Conservation (phyloP, 306 rosid genomes). For the Fragaria iinumae region DNA sequence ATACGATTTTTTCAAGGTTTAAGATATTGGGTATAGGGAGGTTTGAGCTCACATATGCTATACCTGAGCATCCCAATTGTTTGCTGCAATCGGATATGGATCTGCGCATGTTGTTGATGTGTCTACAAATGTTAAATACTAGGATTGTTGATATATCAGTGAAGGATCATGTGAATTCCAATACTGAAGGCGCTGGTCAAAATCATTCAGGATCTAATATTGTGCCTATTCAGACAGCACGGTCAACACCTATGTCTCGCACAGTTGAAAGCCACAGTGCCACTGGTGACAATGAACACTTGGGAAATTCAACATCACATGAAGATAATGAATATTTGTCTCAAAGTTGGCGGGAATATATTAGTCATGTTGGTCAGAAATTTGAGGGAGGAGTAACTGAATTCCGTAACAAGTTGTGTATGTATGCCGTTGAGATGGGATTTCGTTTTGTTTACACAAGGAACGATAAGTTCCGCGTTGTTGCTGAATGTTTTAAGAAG, state of each 20-base stretch:
- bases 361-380: background rate
- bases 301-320: background rate
- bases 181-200: no score
- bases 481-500: background rate
- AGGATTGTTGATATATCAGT: background rate
- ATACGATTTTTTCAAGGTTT: background rate
- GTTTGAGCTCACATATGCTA: background rate
- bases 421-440: background rate
- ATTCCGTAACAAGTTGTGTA: background rate
- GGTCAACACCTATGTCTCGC: background rate
- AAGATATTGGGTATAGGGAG: background rate
- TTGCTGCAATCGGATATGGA: conserved; percentile 5
- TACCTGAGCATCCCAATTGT: background rate
- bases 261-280: background rate
- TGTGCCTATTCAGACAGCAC: background rate
- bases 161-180: no score
- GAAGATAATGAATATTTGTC: background rate
- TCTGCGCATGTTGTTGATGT: background rate
- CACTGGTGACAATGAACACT: background rate
- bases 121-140: background rate
- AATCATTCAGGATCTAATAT: background rate
- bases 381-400: conserved; percentile 1
- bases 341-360: background rate
- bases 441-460: background rate
- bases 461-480: background rate